Conservation (phyloP, 768 basidiomycete species). For the Leucogyrophana mollusca region DNA sequence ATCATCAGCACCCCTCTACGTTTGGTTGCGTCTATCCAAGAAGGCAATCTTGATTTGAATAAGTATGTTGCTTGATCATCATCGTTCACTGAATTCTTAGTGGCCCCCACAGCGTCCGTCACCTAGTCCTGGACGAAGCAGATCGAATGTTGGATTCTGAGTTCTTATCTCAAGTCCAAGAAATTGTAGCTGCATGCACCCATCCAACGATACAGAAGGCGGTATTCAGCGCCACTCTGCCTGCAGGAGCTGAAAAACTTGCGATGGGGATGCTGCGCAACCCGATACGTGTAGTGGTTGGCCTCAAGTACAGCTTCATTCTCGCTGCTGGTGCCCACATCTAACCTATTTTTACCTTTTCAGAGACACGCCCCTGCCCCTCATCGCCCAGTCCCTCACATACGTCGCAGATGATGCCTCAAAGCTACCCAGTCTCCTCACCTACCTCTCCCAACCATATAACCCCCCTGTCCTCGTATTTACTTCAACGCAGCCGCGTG, state of each 20-base stretch:
- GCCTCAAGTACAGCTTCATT: conserved; percentile 66
- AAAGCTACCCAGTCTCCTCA: conserved; percentile 87
- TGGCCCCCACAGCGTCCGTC: conserved; percentile 74
- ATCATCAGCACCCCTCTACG: conserved; percentile 92
- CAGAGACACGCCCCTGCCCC: conserved; percentile 91
- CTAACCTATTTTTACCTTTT: conserved; percentile 9
- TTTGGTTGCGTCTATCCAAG: conserved; percentile 76
- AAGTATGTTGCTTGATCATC: conserved; percentile 51
- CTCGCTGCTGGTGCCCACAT: background rate
- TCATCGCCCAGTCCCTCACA: conserved; percentile 84
- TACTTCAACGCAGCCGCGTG: conserved; percentile 85
- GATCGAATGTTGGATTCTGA: conserved; percentile 89
- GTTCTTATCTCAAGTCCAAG: conserved; percentile 86
- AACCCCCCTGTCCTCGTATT: conserved; percentile 92
- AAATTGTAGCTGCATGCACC: conserved; percentile 78
- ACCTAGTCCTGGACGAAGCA: conserved; percentile 87
- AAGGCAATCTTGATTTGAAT: conserved; percentile 60
- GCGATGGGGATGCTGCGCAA: conserved; percentile 83
- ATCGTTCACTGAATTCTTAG: conserved; percentile 10
- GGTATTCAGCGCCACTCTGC: conserved; percentile 94
- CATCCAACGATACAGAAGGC: conserved; percentile 74
- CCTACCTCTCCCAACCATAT: conserved; percentile 78
- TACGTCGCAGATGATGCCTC: conserved; percentile 93
- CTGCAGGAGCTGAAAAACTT: conserved; percentile 81
- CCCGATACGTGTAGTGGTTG: conserved; percentile 93